Percentiles rank a stretch among this genome's conserved stretches.
Evolutionary conservation across 164 flowering plant genomes (phyloP).

Genomic region (Vitis cinerea): DNA sequence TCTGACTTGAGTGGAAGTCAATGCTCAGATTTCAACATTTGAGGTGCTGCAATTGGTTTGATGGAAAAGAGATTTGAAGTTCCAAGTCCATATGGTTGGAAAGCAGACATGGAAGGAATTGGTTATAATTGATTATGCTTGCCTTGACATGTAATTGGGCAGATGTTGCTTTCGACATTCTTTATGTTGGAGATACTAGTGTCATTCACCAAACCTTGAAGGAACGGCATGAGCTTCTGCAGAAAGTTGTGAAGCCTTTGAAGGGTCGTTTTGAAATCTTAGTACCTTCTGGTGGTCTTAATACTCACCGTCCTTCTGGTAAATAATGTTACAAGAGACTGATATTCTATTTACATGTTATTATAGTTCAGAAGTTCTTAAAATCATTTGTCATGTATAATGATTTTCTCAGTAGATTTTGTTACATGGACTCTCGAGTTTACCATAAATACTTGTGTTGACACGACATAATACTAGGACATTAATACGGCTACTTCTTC

Average conservation of each 20-base stretch:
- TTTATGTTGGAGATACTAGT: constrained; percentile 96
- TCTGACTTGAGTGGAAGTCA: background rate
- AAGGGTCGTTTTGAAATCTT: constrained; percentile 81
- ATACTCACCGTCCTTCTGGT: constrained; percentile 59
- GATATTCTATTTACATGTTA: background rate
- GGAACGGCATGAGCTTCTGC: constrained; percentile 83
- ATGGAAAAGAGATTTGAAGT: background rate
- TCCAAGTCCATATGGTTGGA: no score
- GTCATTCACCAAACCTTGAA: constrained; percentile 90
- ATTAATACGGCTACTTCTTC: no score
- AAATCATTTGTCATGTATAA: no score
- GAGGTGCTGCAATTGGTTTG: background rate
- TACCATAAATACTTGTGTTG: no score
- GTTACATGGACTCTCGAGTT: no score
- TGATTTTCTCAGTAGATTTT: no score
- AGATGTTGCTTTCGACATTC: constrained; percentile 97
- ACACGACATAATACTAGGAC: no score
- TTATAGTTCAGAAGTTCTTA: no score
- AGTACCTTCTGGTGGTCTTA: constrained; percentile 80
- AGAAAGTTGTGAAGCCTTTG: constrained; percentile 71
- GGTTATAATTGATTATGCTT: constrained; percentile 10
- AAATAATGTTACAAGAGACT: constrained; percentile 9
- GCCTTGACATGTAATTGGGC: constrained; percentile 44
- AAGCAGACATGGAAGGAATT: background rate
- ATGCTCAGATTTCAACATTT: background rate